These are phyloP conservation scores for Podaxis carcinomalis DNA, from an alignment of 768 basidiomycete genomes.

Conservation along the genomic window DNA sequence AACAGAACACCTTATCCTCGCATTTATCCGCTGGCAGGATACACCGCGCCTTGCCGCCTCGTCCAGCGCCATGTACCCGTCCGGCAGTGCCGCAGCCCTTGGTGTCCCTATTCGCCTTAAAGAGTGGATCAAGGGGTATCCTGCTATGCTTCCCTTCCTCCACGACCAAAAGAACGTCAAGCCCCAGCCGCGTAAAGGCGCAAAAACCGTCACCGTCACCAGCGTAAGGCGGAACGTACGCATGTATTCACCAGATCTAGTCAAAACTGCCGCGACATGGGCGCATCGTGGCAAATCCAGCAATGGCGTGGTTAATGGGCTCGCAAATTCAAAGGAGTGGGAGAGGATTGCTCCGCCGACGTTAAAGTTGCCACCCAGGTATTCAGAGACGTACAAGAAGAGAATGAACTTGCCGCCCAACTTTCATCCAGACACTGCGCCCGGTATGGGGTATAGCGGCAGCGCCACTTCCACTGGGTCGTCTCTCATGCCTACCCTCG, in stretches of 20 bases:
- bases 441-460: conserved; percentile 25
- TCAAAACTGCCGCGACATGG: conserved; percentile 57
- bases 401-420: conserved; percentile 63
- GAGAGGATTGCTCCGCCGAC: conserved; percentile 61
- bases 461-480: conserved; percentile 31
- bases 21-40: conserved; percentile 84
- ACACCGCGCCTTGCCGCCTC: conserved; percentile 34
- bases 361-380: conserved; percentile 59
- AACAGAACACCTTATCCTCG: conserved; percentile 89
- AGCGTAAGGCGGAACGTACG: conserved; percentile 78
- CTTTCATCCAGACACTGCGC: conserved; percentile 51
- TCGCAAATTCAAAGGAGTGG: conserved; percentile 72
- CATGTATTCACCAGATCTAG: conserved; percentile 84
- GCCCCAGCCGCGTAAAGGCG: conserved; percentile 69
- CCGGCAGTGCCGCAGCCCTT: conserved; percentile 51
- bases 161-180: conserved; percentile 44
- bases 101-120: conserved; percentile 83
- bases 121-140: conserved; percentile 90
- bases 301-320: conserved; percentile 30
- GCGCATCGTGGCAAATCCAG: conserved; percentile 27
- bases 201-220: conserved; percentile 72
- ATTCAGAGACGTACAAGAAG: conserved; percentile 73
- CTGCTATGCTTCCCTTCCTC: conserved; percentile 67
- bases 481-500: conserved; percentile 21
- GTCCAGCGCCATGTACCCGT: conserved; percentile 26